A percentile compares a stretch with the other conserved stretches of the same genome.
Conservation (phyloP, 306 rosid genomes). For the Hippophae rhamnoides region DNA sequence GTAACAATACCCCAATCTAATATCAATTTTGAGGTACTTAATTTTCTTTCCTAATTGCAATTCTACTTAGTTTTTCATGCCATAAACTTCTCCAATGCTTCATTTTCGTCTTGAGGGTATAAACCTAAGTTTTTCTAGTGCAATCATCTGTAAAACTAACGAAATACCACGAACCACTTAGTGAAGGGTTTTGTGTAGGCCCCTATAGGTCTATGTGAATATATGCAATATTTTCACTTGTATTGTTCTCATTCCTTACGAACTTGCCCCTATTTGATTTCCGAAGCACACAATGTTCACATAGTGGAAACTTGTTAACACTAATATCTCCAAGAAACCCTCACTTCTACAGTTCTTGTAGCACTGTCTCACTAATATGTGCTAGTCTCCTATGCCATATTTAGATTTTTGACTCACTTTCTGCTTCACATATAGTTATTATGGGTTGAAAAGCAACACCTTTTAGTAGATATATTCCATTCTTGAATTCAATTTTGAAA, state of each 20-base stretch:
- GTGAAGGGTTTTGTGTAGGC: background rate
- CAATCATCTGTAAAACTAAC: background rate
- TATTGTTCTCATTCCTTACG: background rate
- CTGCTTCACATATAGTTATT: fast-evolving
- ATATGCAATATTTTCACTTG: background rate
- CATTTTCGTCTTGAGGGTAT: background rate
- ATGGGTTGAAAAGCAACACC: background rate
- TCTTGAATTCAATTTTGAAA: background rate
- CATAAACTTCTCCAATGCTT: background rate
- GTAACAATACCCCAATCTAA: background rate
- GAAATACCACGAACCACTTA: background rate
- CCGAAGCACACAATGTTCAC: background rate
- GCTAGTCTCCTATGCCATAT: background rate
- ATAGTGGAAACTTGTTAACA: background rate
- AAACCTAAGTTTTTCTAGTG: background rate
- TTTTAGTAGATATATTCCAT: background rate
- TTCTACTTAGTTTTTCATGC: background rate
- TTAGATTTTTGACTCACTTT: background rate
- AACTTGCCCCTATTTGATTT: background rate
- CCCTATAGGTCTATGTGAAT: background rate
- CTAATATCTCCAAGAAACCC: background rate
- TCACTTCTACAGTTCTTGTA: background rate
- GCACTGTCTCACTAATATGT: background rate
- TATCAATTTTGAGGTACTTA: background rate
- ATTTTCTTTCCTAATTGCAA: background rate